These are phyloP conservation scores for Populus tomentosa DNA, from an alignment of 441 rosid genomes.

Conservation along the genomic window DNA sequence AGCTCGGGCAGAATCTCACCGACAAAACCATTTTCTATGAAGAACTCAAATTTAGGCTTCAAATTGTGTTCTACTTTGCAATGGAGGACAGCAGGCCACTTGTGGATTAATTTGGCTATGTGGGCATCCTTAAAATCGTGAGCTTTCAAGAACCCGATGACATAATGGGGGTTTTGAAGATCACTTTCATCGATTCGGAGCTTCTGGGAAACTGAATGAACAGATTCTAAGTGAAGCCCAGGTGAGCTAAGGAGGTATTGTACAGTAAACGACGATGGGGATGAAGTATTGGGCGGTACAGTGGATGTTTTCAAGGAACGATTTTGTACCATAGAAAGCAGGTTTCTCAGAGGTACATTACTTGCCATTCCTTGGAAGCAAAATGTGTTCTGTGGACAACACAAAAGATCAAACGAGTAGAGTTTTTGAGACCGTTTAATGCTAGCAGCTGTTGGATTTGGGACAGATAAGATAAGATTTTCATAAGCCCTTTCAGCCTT, in stretches of 20 bases:
- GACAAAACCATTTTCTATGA: slow-evolving; percentile 3
- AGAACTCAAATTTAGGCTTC: slow-evolving; percentile 8
- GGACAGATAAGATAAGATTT: not conserved
- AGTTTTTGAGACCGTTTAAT: not conserved
- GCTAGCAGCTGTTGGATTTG: not conserved
- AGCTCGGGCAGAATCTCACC: slow-evolving; percentile 18
- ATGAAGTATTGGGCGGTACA: not conserved
- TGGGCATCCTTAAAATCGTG: slow-evolving; percentile 11
- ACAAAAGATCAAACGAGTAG: not conserved
- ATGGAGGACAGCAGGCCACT: not conserved
- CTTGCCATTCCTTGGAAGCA: slow-evolving; percentile 2
- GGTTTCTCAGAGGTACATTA: not conserved
- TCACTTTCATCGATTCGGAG: slow-evolving; percentile 1
- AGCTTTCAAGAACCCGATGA: slow-evolving; percentile 4
- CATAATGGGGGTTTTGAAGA: not conserved
- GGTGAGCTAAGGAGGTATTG: slow-evolving; percentile 13
- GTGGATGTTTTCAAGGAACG: not conserved
- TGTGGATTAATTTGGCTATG: slow-evolving; percentile 6
- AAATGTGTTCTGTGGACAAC: not conserved
- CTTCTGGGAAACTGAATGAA: slow-evolving; percentile 6
- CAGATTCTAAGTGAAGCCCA: slow-evolving; percentile 6
- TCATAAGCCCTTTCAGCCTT: not conserved
- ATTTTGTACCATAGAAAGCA: not conserved
- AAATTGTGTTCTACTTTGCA: slow-evolving; percentile 1
- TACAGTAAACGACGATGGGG: slow-evolving; percentile 3